These are phyloP conservation scores for Zymoseptoria tritici DNA, from an alignment of 2,329 filamentous ascomycete genomes.

Conservation along the genomic window DNA sequence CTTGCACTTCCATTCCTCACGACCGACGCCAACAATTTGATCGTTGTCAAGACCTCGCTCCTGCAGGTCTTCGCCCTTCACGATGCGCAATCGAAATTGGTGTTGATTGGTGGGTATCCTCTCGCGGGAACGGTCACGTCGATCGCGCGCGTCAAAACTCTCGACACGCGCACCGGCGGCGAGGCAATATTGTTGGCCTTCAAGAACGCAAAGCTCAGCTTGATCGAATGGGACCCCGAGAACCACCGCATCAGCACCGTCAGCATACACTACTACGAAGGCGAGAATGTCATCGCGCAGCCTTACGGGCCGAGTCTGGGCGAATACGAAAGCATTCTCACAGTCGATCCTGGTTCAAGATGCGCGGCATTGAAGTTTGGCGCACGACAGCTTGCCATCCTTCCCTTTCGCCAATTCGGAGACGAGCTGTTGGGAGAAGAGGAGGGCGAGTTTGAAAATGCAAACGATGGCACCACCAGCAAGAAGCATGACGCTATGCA, in stretches of 20 bases:
- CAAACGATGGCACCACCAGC: constrained; percentile 22
- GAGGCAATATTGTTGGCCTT: constrained; percentile 78
- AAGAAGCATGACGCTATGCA: constrained; percentile 17
- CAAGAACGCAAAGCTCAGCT: constrained; percentile 83
- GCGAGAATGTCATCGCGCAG: constrained; percentile 56
- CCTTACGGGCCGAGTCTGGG: constrained; percentile 74
- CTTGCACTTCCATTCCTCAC: constrained; percentile 71
- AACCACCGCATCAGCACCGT: constrained; percentile 73
- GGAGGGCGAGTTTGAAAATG: constrained; percentile 64
- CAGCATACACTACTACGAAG: constrained; percentile 97
- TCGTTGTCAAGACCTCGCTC: constrained; percentile 86
- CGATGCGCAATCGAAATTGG: constrained; percentile 51
- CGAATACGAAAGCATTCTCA: constrained; percentile 71
- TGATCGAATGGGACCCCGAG: constrained; percentile 88
- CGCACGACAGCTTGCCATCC: constrained; percentile 76
- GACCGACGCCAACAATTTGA: constrained; percentile 68
- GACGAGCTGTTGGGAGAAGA: constrained; percentile 71
- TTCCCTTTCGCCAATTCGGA: constrained; percentile 80
- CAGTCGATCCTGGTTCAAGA: constrained; percentile 82
- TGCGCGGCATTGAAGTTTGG: constrained; percentile 95
- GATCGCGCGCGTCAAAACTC: constrained; percentile 67
- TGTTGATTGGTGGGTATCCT: constrained; percentile 75
- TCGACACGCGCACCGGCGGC: constrained; percentile 67
- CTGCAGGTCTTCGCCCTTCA: constrained; percentile 70
- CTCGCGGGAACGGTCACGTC: constrained; percentile 80